These are phyloP conservation scores for Cordia subcordata DNA, from an alignment of 257 asterid genomes.

Conservation along the genomic window DNA sequence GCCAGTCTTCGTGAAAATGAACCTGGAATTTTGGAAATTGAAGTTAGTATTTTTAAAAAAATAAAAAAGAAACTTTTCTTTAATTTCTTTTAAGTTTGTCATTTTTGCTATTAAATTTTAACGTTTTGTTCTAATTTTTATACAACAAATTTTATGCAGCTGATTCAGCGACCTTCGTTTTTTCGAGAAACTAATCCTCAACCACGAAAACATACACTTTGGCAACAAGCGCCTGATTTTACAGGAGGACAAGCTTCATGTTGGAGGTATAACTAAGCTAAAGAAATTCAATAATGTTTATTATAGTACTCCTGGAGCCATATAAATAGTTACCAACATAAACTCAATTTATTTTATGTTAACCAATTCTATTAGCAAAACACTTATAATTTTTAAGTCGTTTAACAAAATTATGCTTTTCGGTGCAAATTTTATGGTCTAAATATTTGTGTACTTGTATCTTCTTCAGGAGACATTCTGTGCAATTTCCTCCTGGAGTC, in stretches of 20 bases:
- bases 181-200: conserved; percentile 54
- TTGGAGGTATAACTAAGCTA: no score
- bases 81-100: not conserved
- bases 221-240: conserved; percentile 60
- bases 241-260: conserved; percentile 65
- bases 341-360: no score
- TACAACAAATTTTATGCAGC: conserved; percentile 24
- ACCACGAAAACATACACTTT: conserved; percentile 69
- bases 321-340: no score
- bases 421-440: no score
- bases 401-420: no score
- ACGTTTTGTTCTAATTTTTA: not conserved
- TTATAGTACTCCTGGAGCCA: no score
- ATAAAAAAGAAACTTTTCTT: not conserved
- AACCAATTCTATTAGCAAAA: no score
- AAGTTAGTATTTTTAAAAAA: conserved; percentile 35
- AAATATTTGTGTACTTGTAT: not conserved
- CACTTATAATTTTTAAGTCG: no score
- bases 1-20: conserved; percentile 23
- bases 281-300: no score
- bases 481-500: conserved; percentile 39
- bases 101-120: not conserved
- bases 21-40: conserved; percentile 47
- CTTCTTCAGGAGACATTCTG: conserved; percentile 44
- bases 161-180: conserved; percentile 50